A percentile compares a stretch with the other conserved stretches of the same genome.
These are phyloP conservation scores for Annulohypoxylon maeteangense DNA, from an alignment of 495 filamentous ascomycete species.

Conservation along the genomic window DNA sequence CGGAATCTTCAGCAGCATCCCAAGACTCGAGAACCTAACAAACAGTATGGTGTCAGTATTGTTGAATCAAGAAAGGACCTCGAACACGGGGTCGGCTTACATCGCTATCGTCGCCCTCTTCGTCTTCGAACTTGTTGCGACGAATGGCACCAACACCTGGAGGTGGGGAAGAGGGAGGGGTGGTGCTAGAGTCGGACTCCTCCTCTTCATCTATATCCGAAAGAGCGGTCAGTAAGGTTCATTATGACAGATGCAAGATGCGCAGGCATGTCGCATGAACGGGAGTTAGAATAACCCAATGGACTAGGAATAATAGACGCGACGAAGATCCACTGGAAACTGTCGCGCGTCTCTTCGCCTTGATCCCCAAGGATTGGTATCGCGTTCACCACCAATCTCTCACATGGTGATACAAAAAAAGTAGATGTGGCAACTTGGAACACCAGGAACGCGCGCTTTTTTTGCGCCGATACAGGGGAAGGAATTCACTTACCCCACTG, in stretches of 20 bases:
- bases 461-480: neutral
- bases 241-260: conserved; percentile 9
- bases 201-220: conserved; percentile 70
- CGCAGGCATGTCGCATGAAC: conserved; percentile 38
- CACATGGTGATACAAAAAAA: conserved; percentile 20
- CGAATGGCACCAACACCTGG: conserved; percentile 56
- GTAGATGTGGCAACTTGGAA: conserved; percentile 26
- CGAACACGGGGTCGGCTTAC: conserved; percentile 59
- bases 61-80: neutral
- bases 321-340: conserved; percentile 15
- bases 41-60: conserved; percentile 11
- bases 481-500: conserved; percentile 51
- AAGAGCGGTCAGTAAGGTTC: conserved; percentile 51
- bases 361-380: conserved; percentile 10
- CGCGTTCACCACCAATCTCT: conserved; percentile 13
- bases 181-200: conserved; percentile 66
- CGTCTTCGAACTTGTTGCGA: conserved; percentile 85
- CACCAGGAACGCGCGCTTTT: conserved; percentile 23
- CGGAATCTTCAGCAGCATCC: conserved; percentile 97
- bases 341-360: conserved; percentile 10
- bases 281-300: conserved; percentile 25
- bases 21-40: conserved; percentile 90
- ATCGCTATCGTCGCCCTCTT: conserved; percentile 86
- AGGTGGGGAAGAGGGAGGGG: conserved; percentile 70
- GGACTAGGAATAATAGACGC: conserved; percentile 22